Conservation (phyloP, 169 alveolate species). For the Fabrea salina region DNA sequence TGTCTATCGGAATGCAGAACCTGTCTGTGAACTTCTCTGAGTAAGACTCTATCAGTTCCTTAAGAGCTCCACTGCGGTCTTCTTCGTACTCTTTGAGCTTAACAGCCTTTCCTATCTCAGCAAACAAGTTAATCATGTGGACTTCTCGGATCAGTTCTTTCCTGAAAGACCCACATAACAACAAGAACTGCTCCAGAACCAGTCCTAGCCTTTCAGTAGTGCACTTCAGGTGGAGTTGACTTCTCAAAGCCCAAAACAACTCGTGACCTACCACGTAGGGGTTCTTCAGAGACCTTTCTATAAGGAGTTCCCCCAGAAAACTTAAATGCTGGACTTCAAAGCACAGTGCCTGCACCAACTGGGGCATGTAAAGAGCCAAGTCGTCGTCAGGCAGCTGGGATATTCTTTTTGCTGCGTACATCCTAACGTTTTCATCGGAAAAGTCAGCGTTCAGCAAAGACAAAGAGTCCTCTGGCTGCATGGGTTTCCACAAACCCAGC, state of each 20-base stretch:
- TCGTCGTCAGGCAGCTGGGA: slow-evolving; percentile 68
- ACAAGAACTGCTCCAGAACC: slow-evolving; percentile 70
- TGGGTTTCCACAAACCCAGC: slow-evolving; percentile 29
- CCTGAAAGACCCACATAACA: slow-evolving; percentile 73
- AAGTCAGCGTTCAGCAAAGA: slow-evolving; percentile 43
- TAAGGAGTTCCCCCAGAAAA: slow-evolving; percentile 67
- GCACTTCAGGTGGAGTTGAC: slow-evolving; percentile 63
- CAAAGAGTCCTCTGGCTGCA: slow-evolving; percentile 56
- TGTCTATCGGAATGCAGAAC: slow-evolving; percentile 49
- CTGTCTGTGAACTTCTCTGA: background rate
- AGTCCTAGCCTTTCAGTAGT: slow-evolving; percentile 77
- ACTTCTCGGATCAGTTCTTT: slow-evolving; percentile 53
- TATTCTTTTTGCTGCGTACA: slow-evolving; percentile 68
- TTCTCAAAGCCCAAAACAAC: slow-evolving; percentile 79
- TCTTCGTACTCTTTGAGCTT: slow-evolving; percentile 34
- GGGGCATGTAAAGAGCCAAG: slow-evolving; percentile 59
- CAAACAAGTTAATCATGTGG: slow-evolving; percentile 46
- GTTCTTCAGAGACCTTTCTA: slow-evolving; percentile 74
- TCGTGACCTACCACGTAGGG: slow-evolving; percentile 83
- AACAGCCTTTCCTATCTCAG: slow-evolving; percentile 47
- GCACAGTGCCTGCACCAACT: slow-evolving; percentile 51
- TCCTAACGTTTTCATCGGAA: slow-evolving; percentile 49
- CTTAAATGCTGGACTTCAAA: slow-evolving; percentile 74
- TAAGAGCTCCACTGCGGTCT: slow-evolving; percentile 26
- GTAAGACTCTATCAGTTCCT: background rate